Conservation (phyloP, 208 protist species). For the Leishmania aethiopica region DNA sequence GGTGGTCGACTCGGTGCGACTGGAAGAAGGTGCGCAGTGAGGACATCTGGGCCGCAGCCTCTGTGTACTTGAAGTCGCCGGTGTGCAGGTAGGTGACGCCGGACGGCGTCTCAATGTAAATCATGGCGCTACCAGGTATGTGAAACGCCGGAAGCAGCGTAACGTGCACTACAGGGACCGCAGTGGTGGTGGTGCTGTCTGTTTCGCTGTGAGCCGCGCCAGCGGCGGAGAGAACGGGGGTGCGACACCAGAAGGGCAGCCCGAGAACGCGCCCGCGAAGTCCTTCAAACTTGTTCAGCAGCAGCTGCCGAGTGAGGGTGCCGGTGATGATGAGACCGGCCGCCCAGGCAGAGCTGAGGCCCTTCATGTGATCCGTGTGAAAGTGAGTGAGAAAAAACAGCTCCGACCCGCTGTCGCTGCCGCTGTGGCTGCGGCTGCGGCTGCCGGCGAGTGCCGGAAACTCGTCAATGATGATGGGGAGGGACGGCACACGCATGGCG, state of each 20-base stretch:
- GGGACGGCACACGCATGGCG: slow-evolving; percentile 52
- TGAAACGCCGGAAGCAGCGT: slow-evolving; percentile 71
- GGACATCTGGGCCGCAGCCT: slow-evolving; percentile 13
- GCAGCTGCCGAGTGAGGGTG: slow-evolving; percentile 53
- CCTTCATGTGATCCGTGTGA: slow-evolving; percentile 90
- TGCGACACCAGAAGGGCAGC: slow-evolving; percentile 46
- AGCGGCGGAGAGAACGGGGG: slow-evolving; percentile 14
- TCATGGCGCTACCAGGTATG: slow-evolving; percentile 82
- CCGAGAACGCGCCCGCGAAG: slow-evolving; percentile 31
- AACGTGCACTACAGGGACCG: slow-evolving; percentile 27
- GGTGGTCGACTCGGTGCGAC: slow-evolving; percentile 66
- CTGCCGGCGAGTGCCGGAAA: slow-evolving; percentile 26
- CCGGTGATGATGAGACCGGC: slow-evolving; percentile 65
- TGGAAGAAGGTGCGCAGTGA: slow-evolving; percentile 52
- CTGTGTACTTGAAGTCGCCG: slow-evolving; percentile 80
- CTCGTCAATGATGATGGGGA: slow-evolving; percentile 63
- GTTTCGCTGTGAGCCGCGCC: not conserved
- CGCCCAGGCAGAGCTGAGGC: slow-evolving; percentile 58
- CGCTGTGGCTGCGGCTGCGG: not conserved
- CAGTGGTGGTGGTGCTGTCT: not conserved
- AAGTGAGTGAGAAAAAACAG: slow-evolving; percentile 84
- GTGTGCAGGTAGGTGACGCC: slow-evolving; percentile 74
- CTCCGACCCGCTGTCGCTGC: not conserved
- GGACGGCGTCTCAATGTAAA: slow-evolving; percentile 62
- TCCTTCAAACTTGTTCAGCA: slow-evolving; percentile 50